A percentile compares a stretch with the other conserved stretches of the same genome.
Evolutionary conservation across 2,329 filamentous ascomycete species (phyloP).

Genomic region (Neonectria coccinea): DNA sequence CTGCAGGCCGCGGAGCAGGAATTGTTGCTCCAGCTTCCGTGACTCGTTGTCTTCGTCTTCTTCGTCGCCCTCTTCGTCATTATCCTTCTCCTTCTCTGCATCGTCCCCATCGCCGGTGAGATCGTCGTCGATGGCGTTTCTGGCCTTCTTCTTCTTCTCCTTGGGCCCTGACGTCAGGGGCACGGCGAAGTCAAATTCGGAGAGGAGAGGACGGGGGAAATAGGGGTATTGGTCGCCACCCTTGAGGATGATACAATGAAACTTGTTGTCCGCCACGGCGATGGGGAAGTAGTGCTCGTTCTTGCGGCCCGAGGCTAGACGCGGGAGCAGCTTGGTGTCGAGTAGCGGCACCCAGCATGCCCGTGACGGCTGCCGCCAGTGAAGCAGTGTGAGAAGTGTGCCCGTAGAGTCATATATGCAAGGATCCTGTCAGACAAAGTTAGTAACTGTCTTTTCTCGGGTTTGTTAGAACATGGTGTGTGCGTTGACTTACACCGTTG

Average conservation of each 20-base stretch:
- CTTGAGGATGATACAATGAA: slow-evolving; percentile 99
- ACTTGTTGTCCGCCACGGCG: slow-evolving; percentile 89
- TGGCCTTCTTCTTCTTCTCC: slow-evolving; percentile 49
- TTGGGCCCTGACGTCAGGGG: slow-evolving; percentile 72
- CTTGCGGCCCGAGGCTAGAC: slow-evolving; percentile 86
- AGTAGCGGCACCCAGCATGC: slow-evolving; percentile 93
- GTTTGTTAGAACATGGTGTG: not conserved
- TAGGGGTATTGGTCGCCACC: slow-evolving; percentile 93
- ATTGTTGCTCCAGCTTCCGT: slow-evolving; percentile 80
- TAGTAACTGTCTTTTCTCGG: slow-evolving; percentile 12
- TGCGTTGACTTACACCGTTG: slow-evolving; percentile 72
- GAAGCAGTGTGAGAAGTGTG: slow-evolving; percentile 85
- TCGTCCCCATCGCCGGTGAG: slow-evolving; percentile 51
- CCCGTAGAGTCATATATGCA: slow-evolving; percentile 96
- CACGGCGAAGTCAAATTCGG: slow-evolving; percentile 92
- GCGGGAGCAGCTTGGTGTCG: slow-evolving; percentile 86
- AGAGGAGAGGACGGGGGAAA: slow-evolving; percentile 89
- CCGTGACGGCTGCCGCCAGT: slow-evolving; percentile 88
- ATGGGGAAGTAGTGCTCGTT: slow-evolving; percentile 95
- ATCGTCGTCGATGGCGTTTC: slow-evolving; percentile 46
- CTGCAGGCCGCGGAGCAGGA: slow-evolving; percentile 79
- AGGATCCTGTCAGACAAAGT: slow-evolving; percentile 72
- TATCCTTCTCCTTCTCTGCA: slow-evolving; percentile 50
- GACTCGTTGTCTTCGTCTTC: slow-evolving; percentile 61
- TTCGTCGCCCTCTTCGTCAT: slow-evolving; percentile 51